Base-by-base conservation (phyloP, 2,329 filamentous ascomycete species). In the Beauveria scarabaeidicola region DNA sequence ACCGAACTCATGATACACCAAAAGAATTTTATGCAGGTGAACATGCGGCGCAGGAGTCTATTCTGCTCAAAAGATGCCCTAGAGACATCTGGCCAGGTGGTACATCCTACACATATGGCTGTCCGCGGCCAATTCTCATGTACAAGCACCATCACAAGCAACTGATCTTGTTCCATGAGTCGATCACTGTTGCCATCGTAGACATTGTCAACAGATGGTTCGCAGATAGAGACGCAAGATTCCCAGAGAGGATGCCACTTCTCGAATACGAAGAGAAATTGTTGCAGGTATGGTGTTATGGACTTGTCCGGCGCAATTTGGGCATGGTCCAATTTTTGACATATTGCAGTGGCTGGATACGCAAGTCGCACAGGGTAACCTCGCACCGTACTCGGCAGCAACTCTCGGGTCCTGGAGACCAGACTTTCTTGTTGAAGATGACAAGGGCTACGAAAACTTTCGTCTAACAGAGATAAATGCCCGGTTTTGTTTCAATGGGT, bases 401-500 rank as follows among this genome's bases (percentile, higher is more conserved):
- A 54, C 41, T 17, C 53, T 38, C 5, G 72, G 71, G 3, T 74
- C 72, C 1, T 75, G 73, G 70, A 66, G 74, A 17, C 74, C 75
- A 8, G 73, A 75, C 51, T 75, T 75, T 52, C 61, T 77, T 1
- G 66, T 76, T 1, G 72, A 73, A 27, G 64, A 71, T 2, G 51
- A 66, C 17, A 43, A 50, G 1, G 41, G 60, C 1, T 61, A 58
- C 17, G 68, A 73, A 38, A 65, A 64, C 15, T 72, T 67, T 27
- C 61, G 67, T 8, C 70, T 77, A 3, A 74, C 72, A 1, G 75
- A 77, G 23, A 75, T 77, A 38, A 77, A 77, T 52, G 73, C 72
- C 1, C 68, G 74, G 1, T 77, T 75, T 46, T 65, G 67, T 7
- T 76, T 75, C 59, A 77, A 76, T 52, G 72, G 71, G 0, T 73